Percentiles rank a stretch among this genome's conserved stretches.
phyloP scores from a whole-genome alignment of 352 stramenopile genomes.

The Phytophthora lateralis region DNA sequence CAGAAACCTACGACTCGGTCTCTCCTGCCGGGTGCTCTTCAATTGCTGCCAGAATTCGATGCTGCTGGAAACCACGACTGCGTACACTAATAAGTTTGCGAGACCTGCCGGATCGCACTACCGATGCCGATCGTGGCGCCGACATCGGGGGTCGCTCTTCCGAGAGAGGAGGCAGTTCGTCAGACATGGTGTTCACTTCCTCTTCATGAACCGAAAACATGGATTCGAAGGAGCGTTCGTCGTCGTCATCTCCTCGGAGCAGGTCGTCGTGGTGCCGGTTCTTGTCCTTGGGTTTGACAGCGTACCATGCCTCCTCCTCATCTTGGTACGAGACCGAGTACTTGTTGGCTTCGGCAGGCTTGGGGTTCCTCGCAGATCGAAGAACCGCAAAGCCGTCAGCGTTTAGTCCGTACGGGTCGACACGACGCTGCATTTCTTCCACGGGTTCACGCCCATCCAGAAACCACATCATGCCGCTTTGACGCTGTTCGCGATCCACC shows the following conservation, averaged over 20 bases:
- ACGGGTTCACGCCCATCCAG: slow-evolving; percentile 45
- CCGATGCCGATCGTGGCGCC: slow-evolving; percentile 5
- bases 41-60: slow-evolving; percentile 44
- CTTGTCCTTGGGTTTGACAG: slow-evolving; percentile 33
- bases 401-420: slow-evolving; percentile 26
- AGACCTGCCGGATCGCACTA: slow-evolving; percentile 21
- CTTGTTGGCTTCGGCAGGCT: slow-evolving; percentile 19
- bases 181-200: slow-evolving; percentile 16
- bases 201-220: slow-evolving; percentile 31
- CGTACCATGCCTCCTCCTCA: slow-evolving; percentile 30
- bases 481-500: slow-evolving; percentile 39
- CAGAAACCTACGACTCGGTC: slow-evolving; percentile 29
- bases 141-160: slow-evolving; percentile 11
- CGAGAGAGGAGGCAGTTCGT: slow-evolving; percentile 15
- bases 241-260: slow-evolving; percentile 11
- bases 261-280: slow-evolving; percentile 18
- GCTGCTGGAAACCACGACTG: slow-evolving; percentile 41
- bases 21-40: slow-evolving; percentile 40
- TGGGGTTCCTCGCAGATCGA: slow-evolving; percentile 26
- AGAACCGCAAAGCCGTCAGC: slow-evolving; percentile 44
- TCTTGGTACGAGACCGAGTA: slow-evolving; percentile 17
- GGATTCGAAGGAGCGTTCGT: slow-evolving; percentile 22
- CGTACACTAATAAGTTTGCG: slow-evolving; percentile 65
- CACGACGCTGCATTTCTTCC: slow-evolving; percentile 39
- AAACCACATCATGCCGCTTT: slow-evolving; percentile 44